Conservation (phyloP, 352 stramenopile genomes). For the Phytopythium litorale region DNA sequence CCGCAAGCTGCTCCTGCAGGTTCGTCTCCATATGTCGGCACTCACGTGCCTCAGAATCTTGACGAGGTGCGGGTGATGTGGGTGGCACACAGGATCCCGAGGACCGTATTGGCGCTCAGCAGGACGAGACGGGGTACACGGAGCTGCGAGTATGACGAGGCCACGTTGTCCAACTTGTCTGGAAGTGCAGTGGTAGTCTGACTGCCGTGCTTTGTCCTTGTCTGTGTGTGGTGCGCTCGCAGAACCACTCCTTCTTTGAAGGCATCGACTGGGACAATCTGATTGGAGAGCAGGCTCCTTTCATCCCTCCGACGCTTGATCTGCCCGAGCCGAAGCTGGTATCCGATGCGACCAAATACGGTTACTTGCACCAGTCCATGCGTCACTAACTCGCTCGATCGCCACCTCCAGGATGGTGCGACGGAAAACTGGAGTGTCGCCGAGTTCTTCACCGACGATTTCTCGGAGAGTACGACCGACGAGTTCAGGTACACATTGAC, state of each 20-base stretch:
- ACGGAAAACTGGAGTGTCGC: conserved; percentile 77
- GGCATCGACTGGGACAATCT: conserved; percentile 72
- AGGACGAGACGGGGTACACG: conserved; percentile 59
- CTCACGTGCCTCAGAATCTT: background rate
- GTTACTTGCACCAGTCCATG: background rate
- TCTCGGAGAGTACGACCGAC: conserved; percentile 71
- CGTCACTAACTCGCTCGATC: background rate
- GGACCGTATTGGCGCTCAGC: conserved; percentile 65
- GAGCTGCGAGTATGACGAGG: conserved; percentile 50
- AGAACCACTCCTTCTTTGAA: conserved; percentile 80
- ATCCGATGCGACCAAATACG: conserved; percentile 2
- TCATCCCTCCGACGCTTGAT: conserved; percentile 45
- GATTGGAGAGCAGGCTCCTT: conserved; percentile 47
- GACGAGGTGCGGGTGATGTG: background rate
- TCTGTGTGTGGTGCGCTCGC: background rate
- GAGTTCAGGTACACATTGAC: conserved; percentile 39
- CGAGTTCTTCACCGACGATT: conserved; percentile 80
- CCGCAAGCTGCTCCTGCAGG: conserved; percentile 68
- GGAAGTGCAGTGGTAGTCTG: background rate
- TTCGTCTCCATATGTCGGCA: conserved; percentile 7
- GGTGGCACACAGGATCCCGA: conserved; percentile 28
- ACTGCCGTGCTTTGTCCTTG: background rate
- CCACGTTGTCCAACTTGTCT: background rate
- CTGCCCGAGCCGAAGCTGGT: conserved; percentile 62
- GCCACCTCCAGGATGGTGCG: conserved; percentile 45